Evolutionary conservation across 1,284 basidiomycete genomes (phyloP).

Genomic region (Xerocomus amazonicus): DNA sequence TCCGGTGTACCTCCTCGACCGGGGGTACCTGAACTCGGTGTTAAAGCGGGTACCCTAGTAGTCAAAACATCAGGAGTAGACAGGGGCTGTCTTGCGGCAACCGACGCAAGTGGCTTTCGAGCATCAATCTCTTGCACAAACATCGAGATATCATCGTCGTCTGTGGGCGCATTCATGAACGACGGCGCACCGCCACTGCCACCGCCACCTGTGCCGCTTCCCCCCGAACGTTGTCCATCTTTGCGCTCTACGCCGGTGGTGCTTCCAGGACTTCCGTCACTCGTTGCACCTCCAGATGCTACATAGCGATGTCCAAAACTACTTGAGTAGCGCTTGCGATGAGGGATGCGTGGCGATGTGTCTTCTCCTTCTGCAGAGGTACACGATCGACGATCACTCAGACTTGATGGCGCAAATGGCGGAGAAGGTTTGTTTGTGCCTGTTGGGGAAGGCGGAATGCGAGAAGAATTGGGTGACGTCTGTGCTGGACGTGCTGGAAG

Average conservation of each 20-base stretch:
- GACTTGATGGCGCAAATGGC: slow-evolving; percentile 45
- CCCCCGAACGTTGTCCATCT: slow-evolving; percentile 16
- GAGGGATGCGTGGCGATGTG: slow-evolving; percentile 26
- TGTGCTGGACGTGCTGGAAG: slow-evolving; percentile 36
- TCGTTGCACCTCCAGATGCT: slow-evolving; percentile 39
- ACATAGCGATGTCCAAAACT: slow-evolving; percentile 69
- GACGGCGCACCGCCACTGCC: slow-evolving; percentile 27
- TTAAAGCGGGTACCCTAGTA: background rate
- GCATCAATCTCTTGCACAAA: slow-evolving; percentile 73
- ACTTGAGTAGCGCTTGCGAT: slow-evolving; percentile 61
- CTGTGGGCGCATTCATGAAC: slow-evolving; percentile 47
- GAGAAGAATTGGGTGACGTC: slow-evolving; percentile 40
- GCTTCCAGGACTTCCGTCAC: slow-evolving; percentile 38
- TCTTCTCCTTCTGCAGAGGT: slow-evolving; percentile 35
- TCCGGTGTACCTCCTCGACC: slow-evolving; percentile 3
- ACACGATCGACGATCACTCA: slow-evolving; percentile 42
- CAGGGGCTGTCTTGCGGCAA: slow-evolving; percentile 16
- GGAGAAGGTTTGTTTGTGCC: slow-evolving; percentile 41
- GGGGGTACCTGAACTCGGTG: slow-evolving; percentile 5
- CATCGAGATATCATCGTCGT: slow-evolving; percentile 71
- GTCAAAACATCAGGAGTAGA: background rate
- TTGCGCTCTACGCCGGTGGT: slow-evolving; percentile 21
- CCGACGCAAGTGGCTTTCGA: slow-evolving; percentile 50
- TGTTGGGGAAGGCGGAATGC: slow-evolving; percentile 44
- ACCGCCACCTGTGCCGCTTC: slow-evolving; percentile 8